phyloP scores from a whole-genome alignment of 352 stramenopile genomes.

The Phytophthora tentaculata region DNA sequence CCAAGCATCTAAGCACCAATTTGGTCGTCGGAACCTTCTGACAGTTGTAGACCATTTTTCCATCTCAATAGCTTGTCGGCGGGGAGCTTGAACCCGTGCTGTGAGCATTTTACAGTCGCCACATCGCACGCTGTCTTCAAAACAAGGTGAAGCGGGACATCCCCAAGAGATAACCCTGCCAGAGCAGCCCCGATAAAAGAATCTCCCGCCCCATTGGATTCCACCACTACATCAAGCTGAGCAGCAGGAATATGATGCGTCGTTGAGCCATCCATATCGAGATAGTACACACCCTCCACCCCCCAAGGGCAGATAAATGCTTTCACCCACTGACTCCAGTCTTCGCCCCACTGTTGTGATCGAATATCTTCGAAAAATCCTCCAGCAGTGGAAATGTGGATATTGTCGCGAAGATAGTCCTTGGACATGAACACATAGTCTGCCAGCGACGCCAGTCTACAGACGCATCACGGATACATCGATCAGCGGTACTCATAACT shows the following conservation, averaged over 20 bases:
- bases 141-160: conserved; percentile 35
- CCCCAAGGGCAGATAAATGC: conserved; percentile 79
- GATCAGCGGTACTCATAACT: neutral
- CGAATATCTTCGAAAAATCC: conserved; percentile 50
- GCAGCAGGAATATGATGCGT: conserved; percentile 46
- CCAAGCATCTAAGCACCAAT: neutral
- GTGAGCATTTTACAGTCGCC: conserved; percentile 64
- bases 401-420: conserved; percentile 71
- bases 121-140: conserved; percentile 59
- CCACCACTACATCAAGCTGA: conserved; percentile 46
- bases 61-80: conserved; percentile 27
- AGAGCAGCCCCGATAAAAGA: conserved; percentile 74
- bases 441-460: conserved; percentile 47
- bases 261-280: conserved; percentile 30
- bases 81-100: conserved; percentile 57
- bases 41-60: conserved; percentile 16
- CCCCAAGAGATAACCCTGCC: conserved; percentile 43
- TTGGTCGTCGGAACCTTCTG: neutral
- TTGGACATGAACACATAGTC: conserved; percentile 78
- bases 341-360: conserved; percentile 25
- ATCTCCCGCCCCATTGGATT: conserved; percentile 80
- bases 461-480: neutral
- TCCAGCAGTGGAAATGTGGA: conserved; percentile 42
- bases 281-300: conserved; percentile 61
- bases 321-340: conserved; percentile 36